These are phyloP conservation scores for Thinopyrum elongatum DNA, from an alignment of 176 grass and related monocot genomes.

Conservation along the genomic window DNA sequence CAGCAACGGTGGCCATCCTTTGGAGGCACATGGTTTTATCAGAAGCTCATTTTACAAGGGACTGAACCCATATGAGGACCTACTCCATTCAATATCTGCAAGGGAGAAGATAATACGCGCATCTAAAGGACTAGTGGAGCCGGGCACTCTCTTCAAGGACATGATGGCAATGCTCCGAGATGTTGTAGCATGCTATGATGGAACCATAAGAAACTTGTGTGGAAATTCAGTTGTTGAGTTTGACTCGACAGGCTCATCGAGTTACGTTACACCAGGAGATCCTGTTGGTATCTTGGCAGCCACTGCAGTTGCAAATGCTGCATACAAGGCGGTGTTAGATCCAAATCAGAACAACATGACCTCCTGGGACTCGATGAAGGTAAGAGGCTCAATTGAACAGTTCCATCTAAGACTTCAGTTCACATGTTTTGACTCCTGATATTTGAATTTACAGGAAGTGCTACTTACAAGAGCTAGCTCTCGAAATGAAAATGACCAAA, in stretches of 20 bases:
- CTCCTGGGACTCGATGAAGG: conserved; percentile 64
- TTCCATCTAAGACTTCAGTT: conserved; percentile 8
- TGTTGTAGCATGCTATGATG: conserved; percentile 60
- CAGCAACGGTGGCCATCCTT: not conserved
- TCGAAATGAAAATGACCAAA: conserved; percentile 30
- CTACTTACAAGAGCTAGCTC: conserved; percentile 39
- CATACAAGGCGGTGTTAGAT: conserved; percentile 62
- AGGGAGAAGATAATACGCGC: conserved; percentile 47
- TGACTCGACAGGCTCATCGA: not conserved
- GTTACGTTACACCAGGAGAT: conserved; percentile 45
- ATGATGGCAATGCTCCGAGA: conserved; percentile 70
- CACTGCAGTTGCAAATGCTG: conserved; percentile 58
- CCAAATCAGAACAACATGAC: conserved; percentile 50
- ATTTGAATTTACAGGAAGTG: conserved; percentile 47
- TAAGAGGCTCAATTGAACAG: conserved; percentile 8
- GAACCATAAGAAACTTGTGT: conserved; percentile 45
- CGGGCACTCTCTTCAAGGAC: conserved; percentile 57
- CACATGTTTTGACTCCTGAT: conserved; percentile 18
- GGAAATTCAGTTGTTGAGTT: conserved; percentile 47
- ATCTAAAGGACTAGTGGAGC: conserved; percentile 52
- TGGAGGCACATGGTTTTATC: conserved; percentile 33
- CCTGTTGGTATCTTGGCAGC: conserved; percentile 62
- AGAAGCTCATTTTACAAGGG: conserved; percentile 55
- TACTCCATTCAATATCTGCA: conserved; percentile 52
- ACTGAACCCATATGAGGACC: conserved; percentile 50